Evolutionary conservation across 768 basidiomycete species (phyloP).

Genomic region (Lanmaoa rubissima): DNA sequence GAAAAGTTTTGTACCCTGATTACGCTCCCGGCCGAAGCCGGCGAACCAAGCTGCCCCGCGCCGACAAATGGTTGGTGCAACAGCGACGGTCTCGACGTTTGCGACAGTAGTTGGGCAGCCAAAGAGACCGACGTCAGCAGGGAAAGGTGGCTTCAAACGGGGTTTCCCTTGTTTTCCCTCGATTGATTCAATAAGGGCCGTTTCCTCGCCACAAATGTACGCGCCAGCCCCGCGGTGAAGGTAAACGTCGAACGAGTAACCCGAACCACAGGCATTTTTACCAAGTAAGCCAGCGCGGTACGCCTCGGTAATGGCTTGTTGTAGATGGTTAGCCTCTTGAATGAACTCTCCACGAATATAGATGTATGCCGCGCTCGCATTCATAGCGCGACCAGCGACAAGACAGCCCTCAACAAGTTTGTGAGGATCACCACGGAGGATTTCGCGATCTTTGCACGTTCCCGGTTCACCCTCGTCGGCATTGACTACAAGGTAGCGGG

Average conservation of each 20-base stretch:
- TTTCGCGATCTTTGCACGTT: constrained; percentile 98
- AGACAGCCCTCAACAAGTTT: constrained; percentile 98
- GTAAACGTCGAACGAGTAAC: constrained; percentile 96
- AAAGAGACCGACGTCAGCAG: constrained; percentile 96
- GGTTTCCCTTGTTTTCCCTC: constrained; percentile 99
- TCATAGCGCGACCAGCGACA: constrained; percentile 96
- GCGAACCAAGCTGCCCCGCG: constrained; percentile 91
- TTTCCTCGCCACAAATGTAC: constrained; percentile 99
- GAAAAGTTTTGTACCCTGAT: constrained; percentile 95
- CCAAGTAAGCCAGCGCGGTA: constrained; percentile 88
- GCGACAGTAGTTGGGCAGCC: constrained; percentile 97
- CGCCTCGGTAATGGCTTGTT: constrained; percentile 94
- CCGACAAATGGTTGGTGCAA: constrained; percentile 94
- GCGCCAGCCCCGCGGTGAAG: constrained; percentile 98
- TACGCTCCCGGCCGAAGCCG: constrained; percentile 85
- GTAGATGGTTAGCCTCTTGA: constrained; percentile 91
- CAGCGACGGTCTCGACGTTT: constrained; percentile 97
- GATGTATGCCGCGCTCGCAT: constrained; percentile 98
- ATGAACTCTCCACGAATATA: constrained; percentile 99
- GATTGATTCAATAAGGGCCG: constrained; percentile 92
- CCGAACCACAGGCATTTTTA: constrained; percentile 86
- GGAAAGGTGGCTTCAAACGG: constrained; percentile 96
- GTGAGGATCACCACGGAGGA: constrained; percentile 96
- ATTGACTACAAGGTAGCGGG: constrained; percentile 95
- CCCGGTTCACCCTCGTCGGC: constrained; percentile 99